Evolutionary conservation across 345 rosid species (phyloP).

Genomic region (Hypericum androsaemum): DNA sequence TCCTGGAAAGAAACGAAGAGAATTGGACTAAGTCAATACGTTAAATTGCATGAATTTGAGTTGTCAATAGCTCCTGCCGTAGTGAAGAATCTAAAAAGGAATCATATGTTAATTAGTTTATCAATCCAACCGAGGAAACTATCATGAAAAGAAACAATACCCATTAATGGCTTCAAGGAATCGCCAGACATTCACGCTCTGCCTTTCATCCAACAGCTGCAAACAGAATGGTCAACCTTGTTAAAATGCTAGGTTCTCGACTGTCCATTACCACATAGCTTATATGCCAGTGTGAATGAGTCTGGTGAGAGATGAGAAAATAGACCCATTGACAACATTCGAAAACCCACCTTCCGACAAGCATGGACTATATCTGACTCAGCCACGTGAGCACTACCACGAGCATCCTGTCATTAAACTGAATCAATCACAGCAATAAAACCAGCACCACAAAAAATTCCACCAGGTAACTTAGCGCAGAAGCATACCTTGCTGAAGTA

Average conservation of each 20-base stretch:
- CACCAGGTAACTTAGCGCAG: not conserved
- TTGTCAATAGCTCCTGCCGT: too few species aligned
- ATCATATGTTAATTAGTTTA: too few species aligned
- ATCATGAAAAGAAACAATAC: conserved; percentile 34
- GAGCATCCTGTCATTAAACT: conserved; percentile 54
- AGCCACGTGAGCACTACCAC: conserved; percentile 63
- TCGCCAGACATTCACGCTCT: conserved; percentile 66
- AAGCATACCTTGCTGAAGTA: conserved; percentile 80
- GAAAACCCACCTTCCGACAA: conserved; percentile 67
- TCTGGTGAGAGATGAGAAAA: conserved; percentile 5
- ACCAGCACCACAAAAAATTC: not conserved
- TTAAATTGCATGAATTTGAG: too few species aligned
- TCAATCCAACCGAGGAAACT: not conserved
- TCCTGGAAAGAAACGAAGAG: too few species aligned
- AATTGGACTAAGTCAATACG: too few species aligned
- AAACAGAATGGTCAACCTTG: conserved; percentile 12
- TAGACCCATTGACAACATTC: conserved; percentile 4
- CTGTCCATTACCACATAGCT: not conserved
- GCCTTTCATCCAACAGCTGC: conserved; percentile 79
- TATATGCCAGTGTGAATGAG: not conserved
- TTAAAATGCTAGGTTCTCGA: not conserved
- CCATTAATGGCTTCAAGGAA: conserved; percentile 81
- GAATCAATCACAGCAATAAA: conserved; percentile 16
- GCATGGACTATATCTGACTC: conserved; percentile 72
- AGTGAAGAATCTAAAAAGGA: too few species aligned